These are phyloP conservation scores for Geotrichum citri-aurantii DNA, from an alignment of 1,139 yeast genomes.

Conservation along the genomic window DNA sequence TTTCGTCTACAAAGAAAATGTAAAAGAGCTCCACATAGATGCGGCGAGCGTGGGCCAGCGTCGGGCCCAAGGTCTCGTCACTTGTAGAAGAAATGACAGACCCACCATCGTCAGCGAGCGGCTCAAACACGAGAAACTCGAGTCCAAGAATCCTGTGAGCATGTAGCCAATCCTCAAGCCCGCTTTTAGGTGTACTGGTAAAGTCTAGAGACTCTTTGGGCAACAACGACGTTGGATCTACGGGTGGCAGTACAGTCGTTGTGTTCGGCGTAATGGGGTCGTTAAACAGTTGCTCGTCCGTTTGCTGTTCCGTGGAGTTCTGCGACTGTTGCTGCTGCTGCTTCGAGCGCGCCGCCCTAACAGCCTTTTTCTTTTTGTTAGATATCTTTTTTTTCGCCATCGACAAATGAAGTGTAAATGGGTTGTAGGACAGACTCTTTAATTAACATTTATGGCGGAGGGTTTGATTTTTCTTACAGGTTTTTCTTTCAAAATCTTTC, in stretches of 20 bases:
- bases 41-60: slow-evolving; percentile 5
- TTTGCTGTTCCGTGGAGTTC: not conserved
- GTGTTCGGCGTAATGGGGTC: not conserved
- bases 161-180: slow-evolving; percentile 3
- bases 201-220: not conserved
- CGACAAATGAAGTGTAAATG: not conserved
- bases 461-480: not conserved
- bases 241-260: not conserved
- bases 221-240: not conserved
- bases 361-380: slow-evolving; percentile 11
- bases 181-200: not conserved
- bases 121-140: slow-evolving; percentile 4
- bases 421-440: not conserved
- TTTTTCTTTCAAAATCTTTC: not conserved
- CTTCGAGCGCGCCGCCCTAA: not conserved
- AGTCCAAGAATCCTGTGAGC: slow-evolving; percentile 7
- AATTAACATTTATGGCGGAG: not conserved
- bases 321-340: not conserved
- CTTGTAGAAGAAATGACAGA: not conserved
- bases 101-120: not conserved
- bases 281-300: not conserved
- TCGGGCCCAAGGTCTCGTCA: not conserved
- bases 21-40: slow-evolving; percentile 13
- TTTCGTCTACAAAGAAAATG: slow-evolving; percentile 12
- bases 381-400: slow-evolving; percentile 14